Percentiles rank a stretch among this genome's conserved stretches.
Evolutionary conservation across 805 yeast species (phyloP).

Genomic region (Blastobotrys muscicola): DNA sequence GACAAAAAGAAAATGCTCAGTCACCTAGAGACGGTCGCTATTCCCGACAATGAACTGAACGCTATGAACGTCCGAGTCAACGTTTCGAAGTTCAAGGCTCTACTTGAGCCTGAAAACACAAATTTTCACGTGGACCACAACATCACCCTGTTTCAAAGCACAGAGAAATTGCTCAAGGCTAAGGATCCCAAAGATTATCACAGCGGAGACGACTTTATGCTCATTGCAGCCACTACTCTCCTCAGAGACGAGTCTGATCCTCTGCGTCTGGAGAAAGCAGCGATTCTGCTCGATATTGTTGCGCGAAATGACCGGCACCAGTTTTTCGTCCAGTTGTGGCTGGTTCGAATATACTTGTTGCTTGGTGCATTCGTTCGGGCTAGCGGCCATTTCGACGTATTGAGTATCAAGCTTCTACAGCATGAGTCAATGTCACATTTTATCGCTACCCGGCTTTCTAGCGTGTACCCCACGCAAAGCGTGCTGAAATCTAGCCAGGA

Average conservation of each 20-base stretch:
- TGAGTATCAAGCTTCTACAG: slow-evolving; percentile 69
- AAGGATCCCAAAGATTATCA: slow-evolving; percentile 61
- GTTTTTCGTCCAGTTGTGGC: slow-evolving; percentile 62
- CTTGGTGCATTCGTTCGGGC: slow-evolving; percentile 50
- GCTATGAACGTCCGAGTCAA: slow-evolving; percentile 28
- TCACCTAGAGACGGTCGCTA: not conserved
- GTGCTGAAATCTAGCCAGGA: slow-evolving; percentile 33
- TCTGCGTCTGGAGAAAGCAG: slow-evolving; percentile 31
- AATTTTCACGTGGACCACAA: slow-evolving; percentile 21
- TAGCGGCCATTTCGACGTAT: slow-evolving; percentile 37
- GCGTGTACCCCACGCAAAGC: slow-evolving; percentile 36
- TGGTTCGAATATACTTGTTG: slow-evolving; percentile 50
- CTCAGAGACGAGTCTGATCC: slow-evolving; percentile 19
- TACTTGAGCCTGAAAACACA: slow-evolving; percentile 13
- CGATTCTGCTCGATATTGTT: slow-evolving; percentile 51
- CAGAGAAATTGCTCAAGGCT: slow-evolving; percentile 28
- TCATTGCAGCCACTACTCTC: slow-evolving; percentile 41
- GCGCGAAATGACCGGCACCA: slow-evolving; percentile 54
- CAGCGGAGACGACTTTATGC: slow-evolving; percentile 54
- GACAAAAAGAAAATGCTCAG: slow-evolving; percentile 11
- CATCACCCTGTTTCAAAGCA: slow-evolving; percentile 33
- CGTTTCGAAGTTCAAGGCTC: slow-evolving; percentile 40
- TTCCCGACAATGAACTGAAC: slow-evolving; percentile 4
- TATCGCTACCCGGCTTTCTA: slow-evolving; percentile 39
- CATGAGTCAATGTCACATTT: slow-evolving; percentile 52